Evolutionary conservation across 1,284 basidiomycete genomes (phyloP).

Genomic region (Trametes pubescens): DNA sequence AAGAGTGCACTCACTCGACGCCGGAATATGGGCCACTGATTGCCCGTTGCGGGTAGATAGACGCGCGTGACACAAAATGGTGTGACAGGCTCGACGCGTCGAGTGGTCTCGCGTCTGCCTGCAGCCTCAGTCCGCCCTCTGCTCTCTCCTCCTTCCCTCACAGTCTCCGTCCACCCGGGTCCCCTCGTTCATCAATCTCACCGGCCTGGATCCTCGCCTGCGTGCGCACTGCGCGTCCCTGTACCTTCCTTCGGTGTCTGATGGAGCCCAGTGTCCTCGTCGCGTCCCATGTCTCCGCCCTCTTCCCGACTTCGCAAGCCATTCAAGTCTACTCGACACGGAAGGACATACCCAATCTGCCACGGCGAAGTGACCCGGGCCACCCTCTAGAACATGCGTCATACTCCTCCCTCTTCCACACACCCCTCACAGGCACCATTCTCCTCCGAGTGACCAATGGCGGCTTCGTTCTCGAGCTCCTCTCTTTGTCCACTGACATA

Average conservation of each 20-base stretch:
- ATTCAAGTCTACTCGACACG: constrained; percentile 65
- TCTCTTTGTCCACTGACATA: constrained; percentile 70
- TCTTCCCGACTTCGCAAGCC: constrained; percentile 61
- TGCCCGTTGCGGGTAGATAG: not conserved
- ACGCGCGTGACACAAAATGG: not conserved
- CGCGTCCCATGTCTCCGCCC: constrained; percentile 68
- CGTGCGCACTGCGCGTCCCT: constrained; percentile 10
- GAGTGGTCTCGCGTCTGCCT: not conserved
- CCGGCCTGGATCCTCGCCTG: constrained; percentile 1
- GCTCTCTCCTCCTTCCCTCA: constrained; percentile 4
- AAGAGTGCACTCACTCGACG: not conserved
- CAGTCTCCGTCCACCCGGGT: constrained; percentile 22
- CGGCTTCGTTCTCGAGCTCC: constrained; percentile 79
- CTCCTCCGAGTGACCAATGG: constrained; percentile 80
- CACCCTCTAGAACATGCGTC: constrained; percentile 81
- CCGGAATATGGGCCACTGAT: constrained; percentile 6
- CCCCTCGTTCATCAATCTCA: constrained; percentile 1
- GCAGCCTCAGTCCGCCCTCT: not conserved
- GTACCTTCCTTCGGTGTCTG: constrained; percentile 38
- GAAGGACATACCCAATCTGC: constrained; percentile 57
- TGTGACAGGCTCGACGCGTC: not conserved
- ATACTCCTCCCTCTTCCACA: constrained; percentile 65
- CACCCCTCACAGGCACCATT: constrained; percentile 69
- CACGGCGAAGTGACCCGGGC: constrained; percentile 51
- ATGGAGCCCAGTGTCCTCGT: constrained; percentile 56